A percentile compares a stretch with the other conserved stretches of the same genome.
phyloP scores from a whole-genome alignment of 2,329 filamentous ascomycete species.

The Onygenales sp. region DNA sequence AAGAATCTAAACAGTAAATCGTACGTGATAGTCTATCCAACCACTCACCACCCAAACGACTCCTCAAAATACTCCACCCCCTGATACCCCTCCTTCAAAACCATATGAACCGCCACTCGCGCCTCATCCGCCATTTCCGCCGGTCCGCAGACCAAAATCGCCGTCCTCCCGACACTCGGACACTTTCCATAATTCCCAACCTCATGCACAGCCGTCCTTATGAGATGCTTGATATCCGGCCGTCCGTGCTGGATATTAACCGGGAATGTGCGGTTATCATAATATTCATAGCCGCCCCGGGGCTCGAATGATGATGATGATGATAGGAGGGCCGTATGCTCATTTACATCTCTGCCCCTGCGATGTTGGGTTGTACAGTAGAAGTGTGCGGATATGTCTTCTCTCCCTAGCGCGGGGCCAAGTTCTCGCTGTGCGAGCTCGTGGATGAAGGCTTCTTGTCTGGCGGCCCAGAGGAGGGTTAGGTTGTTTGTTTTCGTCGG shows the following conservation, averaged over 20 bases:
- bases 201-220: constrained; percentile 17
- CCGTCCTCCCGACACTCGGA: constrained; percentile 16
- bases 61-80: constrained; percentile 37
- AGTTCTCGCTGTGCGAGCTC: constrained; percentile 5
- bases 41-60: constrained; percentile 27
- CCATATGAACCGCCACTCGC: constrained; percentile 26
- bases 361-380: constrained; percentile 5
- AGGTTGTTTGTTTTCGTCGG: neutral
- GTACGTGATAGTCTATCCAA: neutral
- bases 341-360: neutral
- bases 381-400: constrained; percentile 5
- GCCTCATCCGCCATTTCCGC: constrained; percentile 34
- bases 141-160: constrained; percentile 33
- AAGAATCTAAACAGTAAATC: neutral
- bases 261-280: neutral
- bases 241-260: constrained; percentile 21
- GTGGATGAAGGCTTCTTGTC: constrained; percentile 2
- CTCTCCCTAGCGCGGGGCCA: neutral
- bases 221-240: constrained; percentile 20
- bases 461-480: constrained; percentile 2
- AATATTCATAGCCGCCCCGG: neutral
- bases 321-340: constrained; percentile 7
- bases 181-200: constrained; percentile 9
- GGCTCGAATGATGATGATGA: neutral
- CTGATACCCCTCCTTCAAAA: constrained; percentile 17